Conservation (phyloP, 163 green algal species). For the Chloroidium sp. region DNA sequence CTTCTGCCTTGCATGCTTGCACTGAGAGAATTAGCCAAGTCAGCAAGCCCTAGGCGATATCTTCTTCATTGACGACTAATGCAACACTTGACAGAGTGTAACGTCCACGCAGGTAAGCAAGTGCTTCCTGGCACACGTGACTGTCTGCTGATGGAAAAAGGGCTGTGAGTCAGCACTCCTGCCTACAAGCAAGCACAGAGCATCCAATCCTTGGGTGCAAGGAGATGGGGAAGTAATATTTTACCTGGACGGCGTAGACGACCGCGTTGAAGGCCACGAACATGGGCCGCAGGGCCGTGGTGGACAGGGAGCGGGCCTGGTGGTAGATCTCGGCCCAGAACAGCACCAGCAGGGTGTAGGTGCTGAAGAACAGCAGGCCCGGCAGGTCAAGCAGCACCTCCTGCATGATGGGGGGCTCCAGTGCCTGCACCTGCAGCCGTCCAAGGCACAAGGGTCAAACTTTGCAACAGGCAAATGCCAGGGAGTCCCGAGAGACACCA, state of each 20-base stretch:
- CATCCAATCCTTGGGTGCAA: too few species aligned
- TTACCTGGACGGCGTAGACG: slow-evolving; percentile 78
- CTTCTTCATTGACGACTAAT: too few species aligned
- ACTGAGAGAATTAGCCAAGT: too few species aligned
- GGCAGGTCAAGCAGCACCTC: slow-evolving; percentile 80
- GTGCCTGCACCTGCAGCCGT: slow-evolving; percentile 18
- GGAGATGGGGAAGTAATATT: too few species aligned
- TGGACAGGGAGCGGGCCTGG: slow-evolving; percentile 81
- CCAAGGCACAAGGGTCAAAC: neutral
- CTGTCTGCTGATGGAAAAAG: too few species aligned
- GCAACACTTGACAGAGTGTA: too few species aligned
- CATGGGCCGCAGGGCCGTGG: slow-evolving; percentile 59
- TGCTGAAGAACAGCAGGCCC: slow-evolving; percentile 95
- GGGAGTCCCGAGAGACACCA: neutral
- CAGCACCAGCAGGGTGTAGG: slow-evolving; percentile 96
- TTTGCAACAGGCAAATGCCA: slow-evolving; percentile 2
- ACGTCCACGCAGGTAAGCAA: too few species aligned
- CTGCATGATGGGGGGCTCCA: slow-evolving; percentile 43
- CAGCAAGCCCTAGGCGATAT: too few species aligned
- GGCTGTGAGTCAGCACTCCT: too few species aligned
- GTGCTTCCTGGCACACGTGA: too few species aligned
- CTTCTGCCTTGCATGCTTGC: too few species aligned
- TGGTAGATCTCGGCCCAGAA: slow-evolving; percentile 99
- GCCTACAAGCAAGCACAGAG: too few species aligned
- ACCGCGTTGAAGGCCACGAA: slow-evolving; percentile 85